These are phyloP conservation scores for Euphrasia confusa DNA, from an alignment of 257 asterid genomes.

Conservation along the genomic window DNA sequence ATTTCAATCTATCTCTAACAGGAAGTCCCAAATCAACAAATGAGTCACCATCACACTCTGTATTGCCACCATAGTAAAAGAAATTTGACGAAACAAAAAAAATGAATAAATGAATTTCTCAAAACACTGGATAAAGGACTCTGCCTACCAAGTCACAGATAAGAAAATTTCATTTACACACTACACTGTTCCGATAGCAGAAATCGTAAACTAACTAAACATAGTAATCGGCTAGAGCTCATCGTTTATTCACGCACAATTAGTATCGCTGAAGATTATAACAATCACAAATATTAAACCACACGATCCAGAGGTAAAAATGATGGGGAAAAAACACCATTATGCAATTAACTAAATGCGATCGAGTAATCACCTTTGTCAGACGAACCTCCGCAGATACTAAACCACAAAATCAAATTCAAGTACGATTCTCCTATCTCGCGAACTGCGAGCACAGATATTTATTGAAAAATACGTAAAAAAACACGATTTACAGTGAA, in stretches of 20 bases:
- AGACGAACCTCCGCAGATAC: constrained; percentile 6
- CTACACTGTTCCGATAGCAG: background rate
- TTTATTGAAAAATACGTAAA: background rate
- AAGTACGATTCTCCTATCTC: background rate
- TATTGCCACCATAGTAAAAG: background rate
- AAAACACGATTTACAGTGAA: no score
- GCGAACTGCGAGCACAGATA: background rate
- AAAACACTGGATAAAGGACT: background rate
- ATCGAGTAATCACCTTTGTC: background rate
- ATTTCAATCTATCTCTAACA: background rate
- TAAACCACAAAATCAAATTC: constrained; percentile 8
- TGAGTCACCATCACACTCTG: background rate
- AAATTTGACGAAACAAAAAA: background rate
- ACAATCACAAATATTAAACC: background rate
- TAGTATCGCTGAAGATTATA: background rate
- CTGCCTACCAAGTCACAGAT: background rate
- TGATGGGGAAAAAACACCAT: background rate
- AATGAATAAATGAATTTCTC: background rate
- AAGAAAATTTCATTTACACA: background rate
- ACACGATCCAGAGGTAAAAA: constrained; percentile 16
- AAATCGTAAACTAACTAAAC: background rate
- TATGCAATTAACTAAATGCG: background rate
- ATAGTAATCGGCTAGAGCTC: background rate
- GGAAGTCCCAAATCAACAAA: background rate
- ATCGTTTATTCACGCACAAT: background rate